Base-by-base conservation (phyloP, 768 basidiomycete species). In the Rubroboletus satanas region DNA sequence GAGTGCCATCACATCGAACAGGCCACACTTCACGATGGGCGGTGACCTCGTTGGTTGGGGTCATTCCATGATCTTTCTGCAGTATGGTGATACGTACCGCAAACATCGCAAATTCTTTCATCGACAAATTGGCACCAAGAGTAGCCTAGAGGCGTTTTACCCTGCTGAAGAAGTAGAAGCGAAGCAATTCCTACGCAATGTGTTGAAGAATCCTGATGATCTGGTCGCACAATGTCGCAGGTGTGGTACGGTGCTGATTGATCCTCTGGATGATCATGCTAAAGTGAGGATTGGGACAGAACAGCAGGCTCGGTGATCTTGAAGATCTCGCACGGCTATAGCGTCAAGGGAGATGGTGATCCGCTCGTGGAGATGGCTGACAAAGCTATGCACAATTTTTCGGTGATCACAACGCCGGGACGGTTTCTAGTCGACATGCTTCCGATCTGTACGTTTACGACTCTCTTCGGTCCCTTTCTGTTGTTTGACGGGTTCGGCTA, bases 271-370 rank as follows among this genome's bases (percentile, higher is more conserved):
- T 23, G 31, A 45, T 28, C 9, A 18, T 42, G 21, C 10, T 51
- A 8, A 54, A 11, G 3, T 9, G 43, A 7, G 3, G 2, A 32
- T 32, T 21, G 21, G 45, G 29, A 44, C 46, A 78, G 78, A 38
- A 58, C 67, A 50, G 66, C 71, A 0, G 71, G 72, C 0, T 65
- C 73, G 4, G 59, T 68, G 14, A 73, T 77, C 55, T 57, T 70
- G 52, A 65, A 59, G 18, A 62, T 72, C 15, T 72, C 72, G 1
- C 70, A 77, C 45, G 77, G 76, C 2, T 64, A 75, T 18, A 60
- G 67, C 11, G 69, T 73, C 15, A 36, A 64, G 48, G 57, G 61
- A 4, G 56, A 64, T 2, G 42, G 64, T 26, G 76, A 77, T 56
- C 71, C 70, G 0, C 68, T 71, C 26, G 60, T 74, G 14, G 45